A percentile compares a stretch with the other conserved stretches of the same genome.
Conservation (phyloP, 805 yeast genomes). For the Yarrowia sp. region DNA sequence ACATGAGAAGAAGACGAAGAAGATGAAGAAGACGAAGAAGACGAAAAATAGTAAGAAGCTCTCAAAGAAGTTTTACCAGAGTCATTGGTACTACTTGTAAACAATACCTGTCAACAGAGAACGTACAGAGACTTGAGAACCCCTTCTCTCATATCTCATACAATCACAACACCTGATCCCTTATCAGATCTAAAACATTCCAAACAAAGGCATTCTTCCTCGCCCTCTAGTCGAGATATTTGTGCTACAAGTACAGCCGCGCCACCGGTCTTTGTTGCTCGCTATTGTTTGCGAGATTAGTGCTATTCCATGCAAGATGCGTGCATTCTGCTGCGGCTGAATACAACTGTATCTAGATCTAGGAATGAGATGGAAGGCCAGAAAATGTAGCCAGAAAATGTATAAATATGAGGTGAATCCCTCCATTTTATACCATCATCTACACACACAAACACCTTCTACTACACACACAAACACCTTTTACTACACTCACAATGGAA, state of each 20-base stretch:
- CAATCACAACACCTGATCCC: too few species aligned
- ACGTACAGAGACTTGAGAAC: too few species aligned
- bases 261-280: background rate
- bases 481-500: background rate
- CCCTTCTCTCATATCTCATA: too few species aligned
- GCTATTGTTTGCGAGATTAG: background rate
- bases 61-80: too few species aligned
- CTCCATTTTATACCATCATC: background rate
- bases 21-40: background rate
- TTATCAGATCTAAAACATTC: too few species aligned
- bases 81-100: too few species aligned
- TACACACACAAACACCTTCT: background rate
- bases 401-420: background rate
- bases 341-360: constrained; percentile 4
- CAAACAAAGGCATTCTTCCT: background rate
- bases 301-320: background rate
- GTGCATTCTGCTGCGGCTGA: constrained; percentile 10
- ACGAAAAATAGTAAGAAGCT: too few species aligned
- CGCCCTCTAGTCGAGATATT: background rate
- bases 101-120: too few species aligned
- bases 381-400: too few species aligned
- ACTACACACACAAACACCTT: background rate
- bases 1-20: too few species aligned
- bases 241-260: constrained; percentile 7
- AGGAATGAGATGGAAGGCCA: background rate